phyloP scores from a whole-genome alignment of 108 stramenopile genomes.

The Chaetoceros tenuissimus region DNA sequence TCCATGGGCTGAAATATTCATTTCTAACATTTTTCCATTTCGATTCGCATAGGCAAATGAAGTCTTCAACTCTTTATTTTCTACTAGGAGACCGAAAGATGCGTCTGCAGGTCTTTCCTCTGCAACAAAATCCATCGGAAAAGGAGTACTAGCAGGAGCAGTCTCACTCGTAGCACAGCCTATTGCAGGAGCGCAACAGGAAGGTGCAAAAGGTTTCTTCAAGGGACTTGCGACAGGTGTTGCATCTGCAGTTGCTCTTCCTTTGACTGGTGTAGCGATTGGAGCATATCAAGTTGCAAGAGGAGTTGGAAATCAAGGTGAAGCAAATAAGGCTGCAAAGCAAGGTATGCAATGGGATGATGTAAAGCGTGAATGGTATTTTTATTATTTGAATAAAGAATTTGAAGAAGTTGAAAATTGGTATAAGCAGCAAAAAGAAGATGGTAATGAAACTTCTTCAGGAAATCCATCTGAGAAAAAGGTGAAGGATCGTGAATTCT shows the following conservation, averaged over 20 bases:
- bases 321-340: conserved; percentile 46
- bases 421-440: conserved; percentile 20
- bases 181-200: conserved; percentile 76
- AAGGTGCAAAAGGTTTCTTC: conserved; percentile 68
- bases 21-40: too few species aligned
- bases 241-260: conserved; percentile 69
- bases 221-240: conserved; percentile 76
- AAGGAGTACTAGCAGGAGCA: conserved; percentile 72
- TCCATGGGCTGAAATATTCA: too few species aligned
- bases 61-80: conserved; percentile 63
- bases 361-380: conserved; percentile 64
- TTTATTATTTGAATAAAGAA: conserved; percentile 66
- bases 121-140: conserved; percentile 66
- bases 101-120: conserved; percentile 74
- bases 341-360: conserved; percentile 85
- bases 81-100: conserved; percentile 77
- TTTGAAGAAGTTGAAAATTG: conserved; percentile 32
- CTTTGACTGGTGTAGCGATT: conserved; percentile 76
- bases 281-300: conserved; percentile 73
- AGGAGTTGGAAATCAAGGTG: conserved; percentile 69
- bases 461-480: conserved; percentile 21
- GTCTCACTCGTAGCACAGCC: conserved; percentile 76
- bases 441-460: conserved; percentile 1
- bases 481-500: conserved; percentile 78
- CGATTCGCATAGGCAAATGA: conserved; percentile 10